Evolutionary conservation across 2,329 filamentous ascomycete species (phyloP).

Genomic region (Triangularia verruculosa): DNA sequence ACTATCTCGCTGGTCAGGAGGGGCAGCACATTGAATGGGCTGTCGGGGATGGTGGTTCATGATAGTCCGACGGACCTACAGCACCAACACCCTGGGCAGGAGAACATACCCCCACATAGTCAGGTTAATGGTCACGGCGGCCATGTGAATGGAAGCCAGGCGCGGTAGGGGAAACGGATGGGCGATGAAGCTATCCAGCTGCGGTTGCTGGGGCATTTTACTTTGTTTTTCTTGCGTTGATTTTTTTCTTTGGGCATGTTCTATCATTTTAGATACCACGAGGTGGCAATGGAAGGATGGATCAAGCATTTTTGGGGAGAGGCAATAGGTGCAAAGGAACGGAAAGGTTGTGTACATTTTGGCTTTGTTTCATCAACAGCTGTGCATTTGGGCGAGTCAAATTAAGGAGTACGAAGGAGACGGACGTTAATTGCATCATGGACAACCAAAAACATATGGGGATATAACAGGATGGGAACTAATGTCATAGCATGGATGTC

Average conservation of each 20-base stretch:
- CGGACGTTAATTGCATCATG: background rate
- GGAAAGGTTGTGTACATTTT: background rate
- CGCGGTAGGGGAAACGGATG: background rate
- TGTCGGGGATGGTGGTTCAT: background rate
- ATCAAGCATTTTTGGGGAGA: background rate
- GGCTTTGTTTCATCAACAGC: background rate
- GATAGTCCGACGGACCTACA: background rate
- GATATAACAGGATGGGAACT: background rate
- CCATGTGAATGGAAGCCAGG: background rate
- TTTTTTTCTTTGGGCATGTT: background rate
- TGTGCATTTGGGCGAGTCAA: background rate
- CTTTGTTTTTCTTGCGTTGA: no score
- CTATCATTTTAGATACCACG: background rate
- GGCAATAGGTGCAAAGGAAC: background rate
- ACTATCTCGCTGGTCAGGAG: background rate
- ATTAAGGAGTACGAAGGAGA: background rate
- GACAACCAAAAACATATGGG: background rate
- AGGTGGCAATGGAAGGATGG: background rate
- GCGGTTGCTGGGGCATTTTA: no score
- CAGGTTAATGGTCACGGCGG: background rate
- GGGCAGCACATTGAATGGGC: background rate
- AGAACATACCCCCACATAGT: background rate
- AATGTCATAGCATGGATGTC: background rate
- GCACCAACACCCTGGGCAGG: background rate
- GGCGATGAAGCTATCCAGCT: background rate